Percentiles rank a stretch among this genome's conserved stretches.
phyloP scores from a whole-genome alignment of 1,284 basidiomycete genomes.

The Cryptococcus sp. region DNA sequence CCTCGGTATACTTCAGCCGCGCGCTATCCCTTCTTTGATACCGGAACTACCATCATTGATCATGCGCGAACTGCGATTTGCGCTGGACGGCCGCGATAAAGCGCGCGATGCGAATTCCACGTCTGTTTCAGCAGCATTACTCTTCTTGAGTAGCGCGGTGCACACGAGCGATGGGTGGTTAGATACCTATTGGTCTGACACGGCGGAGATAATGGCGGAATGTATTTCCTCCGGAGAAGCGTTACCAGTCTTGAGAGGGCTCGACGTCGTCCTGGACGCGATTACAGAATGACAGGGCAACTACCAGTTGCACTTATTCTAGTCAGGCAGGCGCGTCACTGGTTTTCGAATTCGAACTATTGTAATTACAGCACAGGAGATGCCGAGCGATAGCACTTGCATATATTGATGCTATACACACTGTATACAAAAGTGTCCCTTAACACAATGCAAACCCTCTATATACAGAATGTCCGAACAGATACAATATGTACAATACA shows the following conservation, averaged over 20 bases:
- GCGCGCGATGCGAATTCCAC: slow-evolving; percentile 15
- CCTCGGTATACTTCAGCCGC: slow-evolving; percentile 34
- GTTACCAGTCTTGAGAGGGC: slow-evolving; percentile 33
- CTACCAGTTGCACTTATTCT: too few species aligned
- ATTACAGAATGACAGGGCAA: too few species aligned
- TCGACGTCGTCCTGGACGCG: slow-evolving; percentile 33
- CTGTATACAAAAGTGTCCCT: background rate
- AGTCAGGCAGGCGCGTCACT: too few species aligned
- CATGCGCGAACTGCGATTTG: slow-evolving; percentile 26
- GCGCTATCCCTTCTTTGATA: slow-evolving; percentile 22
- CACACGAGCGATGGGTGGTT: slow-evolving; percentile 30
- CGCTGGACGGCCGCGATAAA: slow-evolving; percentile 18
- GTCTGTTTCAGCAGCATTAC: slow-evolving; percentile 12
- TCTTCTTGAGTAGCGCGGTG: slow-evolving; percentile 26
- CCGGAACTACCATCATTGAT: slow-evolving; percentile 35
- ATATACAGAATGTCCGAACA: background rate
- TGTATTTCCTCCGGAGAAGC: slow-evolving; percentile 29
- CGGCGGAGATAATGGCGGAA: slow-evolving; percentile 33
- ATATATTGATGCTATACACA: background rate
- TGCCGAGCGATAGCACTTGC: background rate
- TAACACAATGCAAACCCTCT: background rate
- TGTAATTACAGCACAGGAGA: too few species aligned
- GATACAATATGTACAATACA: background rate
- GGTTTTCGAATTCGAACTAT: too few species aligned
- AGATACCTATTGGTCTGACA: slow-evolving; percentile 30